Evolutionary conservation across 345 rosid genomes (phyloP).

Genomic region (Cardamine occulta): DNA sequence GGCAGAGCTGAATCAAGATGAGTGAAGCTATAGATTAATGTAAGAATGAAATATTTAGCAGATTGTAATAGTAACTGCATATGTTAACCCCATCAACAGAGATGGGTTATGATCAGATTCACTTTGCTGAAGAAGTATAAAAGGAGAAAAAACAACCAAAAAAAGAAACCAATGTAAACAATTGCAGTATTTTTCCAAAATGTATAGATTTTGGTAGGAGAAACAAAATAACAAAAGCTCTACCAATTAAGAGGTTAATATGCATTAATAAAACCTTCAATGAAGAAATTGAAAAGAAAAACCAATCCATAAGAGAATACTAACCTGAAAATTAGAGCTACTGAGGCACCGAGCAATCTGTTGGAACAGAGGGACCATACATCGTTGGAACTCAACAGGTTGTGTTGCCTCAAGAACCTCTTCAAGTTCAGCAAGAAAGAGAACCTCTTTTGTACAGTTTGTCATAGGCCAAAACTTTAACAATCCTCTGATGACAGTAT

Average conservation of each 20-base stretch:
- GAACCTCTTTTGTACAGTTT: slow-evolving; percentile 86
- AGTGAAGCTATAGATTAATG: slow-evolving; percentile 1
- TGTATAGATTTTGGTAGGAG: not conserved
- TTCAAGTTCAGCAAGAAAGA: slow-evolving; percentile 91
- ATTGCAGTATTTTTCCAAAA: not conserved
- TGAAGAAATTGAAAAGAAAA: not conserved
- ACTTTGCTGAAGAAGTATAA: not conserved
- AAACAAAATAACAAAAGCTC: not conserved
- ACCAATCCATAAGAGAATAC: slow-evolving; percentile 19
- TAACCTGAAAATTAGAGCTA: slow-evolving; percentile 89
- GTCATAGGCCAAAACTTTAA: slow-evolving; percentile 90
- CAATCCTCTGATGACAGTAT: slow-evolving; percentile 79
- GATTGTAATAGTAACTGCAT: not conserved
- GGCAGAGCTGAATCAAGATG: not conserved
- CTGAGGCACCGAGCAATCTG: slow-evolving; percentile 81
- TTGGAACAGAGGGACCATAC: slow-evolving; percentile 84
- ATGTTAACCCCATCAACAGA: not conserved
- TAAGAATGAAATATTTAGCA: slow-evolving; percentile 4
- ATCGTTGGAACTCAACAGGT: slow-evolving; percentile 79
- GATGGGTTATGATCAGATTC: not conserved
- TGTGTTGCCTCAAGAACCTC: slow-evolving; percentile 93
- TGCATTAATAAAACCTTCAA: slow-evolving; percentile 3
- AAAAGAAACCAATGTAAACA: not conserved
- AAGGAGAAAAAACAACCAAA: not conserved
- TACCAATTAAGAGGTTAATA: not conserved